Conservation (phyloP, 108 stramenopile species). For the Stephanodiscus minutulus region DNA sequence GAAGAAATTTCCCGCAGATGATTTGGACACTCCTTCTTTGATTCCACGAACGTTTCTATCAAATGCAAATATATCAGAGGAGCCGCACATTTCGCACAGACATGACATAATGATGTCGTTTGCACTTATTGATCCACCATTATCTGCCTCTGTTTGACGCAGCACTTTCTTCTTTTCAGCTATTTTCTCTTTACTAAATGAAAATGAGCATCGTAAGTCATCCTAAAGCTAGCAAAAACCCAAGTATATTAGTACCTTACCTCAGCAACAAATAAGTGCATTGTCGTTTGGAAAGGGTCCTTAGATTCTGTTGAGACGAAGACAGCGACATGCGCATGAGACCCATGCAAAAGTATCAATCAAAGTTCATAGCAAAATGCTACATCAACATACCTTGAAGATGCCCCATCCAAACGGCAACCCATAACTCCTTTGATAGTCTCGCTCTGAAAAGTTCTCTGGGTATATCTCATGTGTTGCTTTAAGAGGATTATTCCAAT, state of each 20-base stretch:
- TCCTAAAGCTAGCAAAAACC: background rate
- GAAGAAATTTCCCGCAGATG: conserved; percentile 48
- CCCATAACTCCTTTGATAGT: conserved; percentile 46
- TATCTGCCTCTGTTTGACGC: background rate
- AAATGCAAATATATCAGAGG: conserved; percentile 51
- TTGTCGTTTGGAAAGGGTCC: conserved; percentile 31
- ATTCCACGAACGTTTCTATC: conserved; percentile 48
- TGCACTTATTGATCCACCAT: conserved; percentile 29
- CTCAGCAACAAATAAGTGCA: conserved; percentile 39
- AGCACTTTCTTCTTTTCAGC: conserved; percentile 37
- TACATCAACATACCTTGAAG: conserved; percentile 2
- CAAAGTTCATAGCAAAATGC: background rate
- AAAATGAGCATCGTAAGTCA: background rate
- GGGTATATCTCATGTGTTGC: conserved; percentile 53
- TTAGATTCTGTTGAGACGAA: conserved; percentile 26
- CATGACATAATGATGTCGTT: conserved; percentile 54
- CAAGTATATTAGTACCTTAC: background rate
- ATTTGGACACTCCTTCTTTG: conserved; percentile 42
- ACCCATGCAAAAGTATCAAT: background rate
- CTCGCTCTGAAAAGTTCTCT: conserved; percentile 44
- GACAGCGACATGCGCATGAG: background rate
- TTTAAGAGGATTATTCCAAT: conserved; percentile 52
- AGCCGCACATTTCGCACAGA: conserved; percentile 49
- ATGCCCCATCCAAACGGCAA: conserved; percentile 51
- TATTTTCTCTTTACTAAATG: conserved; percentile 40